phyloP scores from a whole-genome alignment of 176 grass and related monocot species.

The Avena atlantica region DNA sequence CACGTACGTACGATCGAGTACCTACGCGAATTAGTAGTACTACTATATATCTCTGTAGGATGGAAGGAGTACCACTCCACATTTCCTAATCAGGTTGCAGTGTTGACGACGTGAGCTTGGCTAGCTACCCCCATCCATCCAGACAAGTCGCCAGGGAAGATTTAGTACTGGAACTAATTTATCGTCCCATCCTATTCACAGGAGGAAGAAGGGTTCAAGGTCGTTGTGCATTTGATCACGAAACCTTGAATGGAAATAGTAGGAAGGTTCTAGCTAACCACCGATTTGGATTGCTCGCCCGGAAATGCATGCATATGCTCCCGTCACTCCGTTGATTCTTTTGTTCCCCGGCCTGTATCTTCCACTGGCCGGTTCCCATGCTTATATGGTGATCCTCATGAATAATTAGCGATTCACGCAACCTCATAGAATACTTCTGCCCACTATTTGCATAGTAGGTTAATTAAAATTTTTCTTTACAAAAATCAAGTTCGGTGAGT shows the following conservation, averaged over 20 bases:
- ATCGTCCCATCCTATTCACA: neutral
- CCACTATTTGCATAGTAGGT: neutral
- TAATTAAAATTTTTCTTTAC: too few species aligned
- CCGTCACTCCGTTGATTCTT: constrained; percentile 37
- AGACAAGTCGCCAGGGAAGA: neutral
- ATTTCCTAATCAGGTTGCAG: constrained; percentile 34
- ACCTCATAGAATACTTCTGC: neutral
- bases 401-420: neutral
- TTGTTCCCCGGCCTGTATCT: neutral
- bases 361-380: neutral
- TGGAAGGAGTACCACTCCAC: neutral
- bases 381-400: neutral
- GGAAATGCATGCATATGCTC: neutral
- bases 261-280: neutral
- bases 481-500: neutral
- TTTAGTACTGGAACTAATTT: neutral
- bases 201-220: constrained; percentile 20
- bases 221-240: constrained; percentile 14
- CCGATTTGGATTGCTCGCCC: neutral
- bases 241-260: neutral
- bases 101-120: neutral
- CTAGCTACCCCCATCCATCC: neutral
- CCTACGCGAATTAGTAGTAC: neutral
- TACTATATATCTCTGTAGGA: neutral
- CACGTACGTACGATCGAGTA: neutral